Evolutionary conservation across 441 rosid species (phyloP).

Genomic region (Iberis amara): DNA sequence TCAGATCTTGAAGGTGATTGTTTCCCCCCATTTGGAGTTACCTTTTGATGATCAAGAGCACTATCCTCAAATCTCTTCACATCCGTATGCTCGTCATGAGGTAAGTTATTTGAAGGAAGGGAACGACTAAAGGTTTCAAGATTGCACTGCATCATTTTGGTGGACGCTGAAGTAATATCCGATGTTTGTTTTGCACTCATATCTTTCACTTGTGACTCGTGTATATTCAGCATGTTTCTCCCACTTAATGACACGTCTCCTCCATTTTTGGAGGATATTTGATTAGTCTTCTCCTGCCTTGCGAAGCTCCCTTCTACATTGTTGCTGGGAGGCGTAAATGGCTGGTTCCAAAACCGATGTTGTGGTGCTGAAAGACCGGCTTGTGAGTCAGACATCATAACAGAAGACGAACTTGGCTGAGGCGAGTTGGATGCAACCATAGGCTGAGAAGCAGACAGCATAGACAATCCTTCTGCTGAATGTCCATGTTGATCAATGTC

Average conservation of each 20-base stretch:
- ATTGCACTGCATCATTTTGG: slow-evolving; percentile 38
- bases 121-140: slow-evolving; percentile 51
- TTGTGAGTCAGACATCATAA: slow-evolving; percentile 37
- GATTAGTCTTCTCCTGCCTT: slow-evolving; percentile 36
- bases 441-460: slow-evolving; percentile 38
- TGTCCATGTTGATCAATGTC: slow-evolving; percentile 40
- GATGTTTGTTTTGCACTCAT: slow-evolving; percentile 32
- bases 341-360: slow-evolving; percentile 37
- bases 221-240: slow-evolving; percentile 20
- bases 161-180: slow-evolving; percentile 29
- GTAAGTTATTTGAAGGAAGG: slow-evolving; percentile 36
- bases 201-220: slow-evolving; percentile 18
- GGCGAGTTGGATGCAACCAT: slow-evolving; percentile 33
- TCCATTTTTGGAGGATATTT: slow-evolving; percentile 33
- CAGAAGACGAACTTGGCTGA: slow-evolving; percentile 37
- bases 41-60: slow-evolving; percentile 40
- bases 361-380: slow-evolving; percentile 37
- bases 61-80: slow-evolving; percentile 47
- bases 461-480: slow-evolving; percentile 45
- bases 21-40: slow-evolving; percentile 32
- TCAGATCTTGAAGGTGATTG: slow-evolving; percentile 25
- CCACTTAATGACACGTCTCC: slow-evolving; percentile 27
- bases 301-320: slow-evolving; percentile 36
- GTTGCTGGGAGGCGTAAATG: slow-evolving; percentile 32
- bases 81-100: slow-evolving; percentile 39